A percentile compares a stretch with the other conserved stretches of the same genome.
Conservation (phyloP, 768 basidiomycete species). For the Candolleomyces eurysporus region DNA sequence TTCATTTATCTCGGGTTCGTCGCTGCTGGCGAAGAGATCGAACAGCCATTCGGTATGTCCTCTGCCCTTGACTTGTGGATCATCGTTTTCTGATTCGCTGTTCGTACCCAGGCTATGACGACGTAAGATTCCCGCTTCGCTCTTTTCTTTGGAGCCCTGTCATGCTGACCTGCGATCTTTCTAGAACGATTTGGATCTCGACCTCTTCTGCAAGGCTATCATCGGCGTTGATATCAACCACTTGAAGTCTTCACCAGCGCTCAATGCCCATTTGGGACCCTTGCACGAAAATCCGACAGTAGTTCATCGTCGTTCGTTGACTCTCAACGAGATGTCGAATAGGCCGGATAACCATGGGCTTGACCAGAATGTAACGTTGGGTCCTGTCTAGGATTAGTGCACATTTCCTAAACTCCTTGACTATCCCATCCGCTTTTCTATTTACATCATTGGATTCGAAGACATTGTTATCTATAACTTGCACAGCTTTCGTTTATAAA, state of each 20-base stretch:
- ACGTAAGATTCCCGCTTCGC: slow-evolving; percentile 32
- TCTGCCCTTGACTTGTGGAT: background rate
- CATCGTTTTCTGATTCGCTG: background rate
- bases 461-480: too few species aligned
- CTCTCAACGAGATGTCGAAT: slow-evolving; percentile 6
- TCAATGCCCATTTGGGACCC: slow-evolving; percentile 45
- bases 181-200: slow-evolving; percentile 67
- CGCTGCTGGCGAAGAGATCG: slow-evolving; percentile 69
- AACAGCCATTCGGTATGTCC: slow-evolving; percentile 60
- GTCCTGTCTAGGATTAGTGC: too few species aligned
- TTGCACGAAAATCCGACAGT: slow-evolving; percentile 3
- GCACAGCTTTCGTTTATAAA: too few species aligned
- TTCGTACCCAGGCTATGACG: slow-evolving; percentile 51
- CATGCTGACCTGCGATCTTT: background rate
- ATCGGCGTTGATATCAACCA: slow-evolving; percentile 56
- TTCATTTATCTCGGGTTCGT: slow-evolving; percentile 79
- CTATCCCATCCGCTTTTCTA: too few species aligned
- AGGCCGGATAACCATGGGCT: background rate
- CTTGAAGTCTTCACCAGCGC: slow-evolving; percentile 47
- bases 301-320: slow-evolving; percentile 8
- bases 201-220: slow-evolving; percentile 59
- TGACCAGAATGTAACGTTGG: too few species aligned
- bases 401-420: too few species aligned
- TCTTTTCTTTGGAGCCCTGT: background rate
- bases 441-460: too few species aligned